Evolutionary conservation across 495 filamentous ascomycete species (phyloP).

Genomic region (Penicillium nucicola): DNA sequence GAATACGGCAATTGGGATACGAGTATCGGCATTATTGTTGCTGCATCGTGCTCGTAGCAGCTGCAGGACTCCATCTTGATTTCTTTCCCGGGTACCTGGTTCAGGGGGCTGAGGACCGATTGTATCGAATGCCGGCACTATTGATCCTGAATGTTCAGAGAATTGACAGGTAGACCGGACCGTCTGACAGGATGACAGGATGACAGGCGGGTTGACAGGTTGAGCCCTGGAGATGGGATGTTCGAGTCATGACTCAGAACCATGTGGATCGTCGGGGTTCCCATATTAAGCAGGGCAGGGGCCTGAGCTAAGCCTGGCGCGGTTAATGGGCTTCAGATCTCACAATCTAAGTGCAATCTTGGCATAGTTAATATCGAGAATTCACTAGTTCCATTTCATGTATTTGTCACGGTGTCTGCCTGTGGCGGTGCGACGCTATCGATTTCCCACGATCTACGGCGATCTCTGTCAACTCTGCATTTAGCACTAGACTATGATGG

Average conservation of each 20-base stretch:
- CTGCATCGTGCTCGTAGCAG: conserved; percentile 36
- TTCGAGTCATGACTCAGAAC: not conserved
- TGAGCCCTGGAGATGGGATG: too few species aligned
- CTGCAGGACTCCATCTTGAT: not conserved
- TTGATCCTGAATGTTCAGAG: not conserved
- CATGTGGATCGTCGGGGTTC: not conserved
- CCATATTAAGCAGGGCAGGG: not conserved
- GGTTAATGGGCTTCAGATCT: not conserved
- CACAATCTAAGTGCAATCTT: not conserved
- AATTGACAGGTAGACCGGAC: not conserved
- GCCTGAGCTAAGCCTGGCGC: not conserved
- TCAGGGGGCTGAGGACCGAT: not conserved
- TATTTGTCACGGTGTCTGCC: conserved; percentile 26
- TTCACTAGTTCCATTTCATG: not conserved
- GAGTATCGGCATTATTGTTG: conserved; percentile 43
- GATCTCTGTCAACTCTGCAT: conserved; percentile 20
- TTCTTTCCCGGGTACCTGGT: conserved; percentile 11
- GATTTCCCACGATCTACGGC: conserved; percentile 19
- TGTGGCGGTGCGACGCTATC: conserved; percentile 31
- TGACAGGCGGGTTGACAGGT: too few species aligned
- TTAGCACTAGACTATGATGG: conserved; percentile 1
- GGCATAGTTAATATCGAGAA: too few species aligned
- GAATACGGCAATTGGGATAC: conserved; percentile 51
- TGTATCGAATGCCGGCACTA: conserved; percentile 3
- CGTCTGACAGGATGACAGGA: conserved; percentile 17